Evolutionary conservation across 768 basidiomycete species (phyloP), one percentile per base, ranked within the genome.

Genomic region (Mycena filopes): DNA sequence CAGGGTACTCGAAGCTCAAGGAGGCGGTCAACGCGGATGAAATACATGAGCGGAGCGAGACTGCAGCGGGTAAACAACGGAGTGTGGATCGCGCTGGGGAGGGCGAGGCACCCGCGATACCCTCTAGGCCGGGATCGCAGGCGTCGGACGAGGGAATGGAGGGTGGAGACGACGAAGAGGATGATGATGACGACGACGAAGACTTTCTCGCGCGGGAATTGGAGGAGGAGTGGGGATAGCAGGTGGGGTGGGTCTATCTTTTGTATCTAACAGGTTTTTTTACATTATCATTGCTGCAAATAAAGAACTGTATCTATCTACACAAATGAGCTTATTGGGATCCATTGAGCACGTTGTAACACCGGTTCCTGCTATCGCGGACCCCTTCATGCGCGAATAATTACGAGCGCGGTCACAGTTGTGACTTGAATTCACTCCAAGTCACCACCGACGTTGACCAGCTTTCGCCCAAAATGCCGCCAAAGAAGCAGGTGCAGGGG

Each of bases 121-220:
- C 15, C 5, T 53, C 60, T 29, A 54, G 56, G 31, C 51, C 61
- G 28, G 41, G 31, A 31, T 63, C 61, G 15, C 26, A 36, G 28
- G 50, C 46, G 10, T 59, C 57, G 64, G 75, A 75, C 66, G 76
- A 80, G 66, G 81, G 79, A 41, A 80, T 81, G 47, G 78, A 78
- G 21, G 79, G 75, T 20, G 78, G 75, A 3, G 78, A 81, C 0
- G 86, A 85, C 5, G 85, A 82, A 0, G 83, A 78, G 0, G 83
- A 80, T 0, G 84, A 80, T 15, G 84, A 83, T 0, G 87, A 87
- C 1, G 84, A 85, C 2, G 91, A 91, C 5, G 91, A 92, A 43
- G 92, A 93, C 73, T 93, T 93, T 73, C 79, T 93, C n/a, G 88
- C 91, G n/a, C 83, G 89, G 41, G 93, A 91, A 72, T 80, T 94